Conservation (phyloP, 495 filamentous ascomycete genomes). For the Annulohypoxylon stygium region DNA sequence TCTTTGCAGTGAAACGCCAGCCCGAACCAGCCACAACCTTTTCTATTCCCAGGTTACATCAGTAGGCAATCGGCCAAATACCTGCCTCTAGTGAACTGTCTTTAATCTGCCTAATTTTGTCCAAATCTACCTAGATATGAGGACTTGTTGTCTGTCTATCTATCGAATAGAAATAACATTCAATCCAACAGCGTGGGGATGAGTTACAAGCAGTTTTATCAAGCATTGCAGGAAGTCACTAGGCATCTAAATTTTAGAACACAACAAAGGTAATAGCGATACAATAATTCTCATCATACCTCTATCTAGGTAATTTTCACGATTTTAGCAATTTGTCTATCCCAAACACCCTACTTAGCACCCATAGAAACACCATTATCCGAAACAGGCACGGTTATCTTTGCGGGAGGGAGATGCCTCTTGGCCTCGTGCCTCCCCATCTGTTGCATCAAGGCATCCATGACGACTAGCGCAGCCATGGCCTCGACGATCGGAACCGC, state of each 20-base stretch:
- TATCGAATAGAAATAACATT: no score
- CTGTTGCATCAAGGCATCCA: constrained; percentile 93
- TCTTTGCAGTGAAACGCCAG: not conserved
- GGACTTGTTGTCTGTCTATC: no score
- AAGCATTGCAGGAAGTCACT: no score
- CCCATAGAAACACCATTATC: constrained; percentile 41
- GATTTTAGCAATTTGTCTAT: constrained; percentile 10
- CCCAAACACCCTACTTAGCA: constrained; percentile 20
- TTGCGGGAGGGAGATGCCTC: constrained; percentile 51
- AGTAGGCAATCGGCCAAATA: no score
- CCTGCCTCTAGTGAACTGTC: no score
- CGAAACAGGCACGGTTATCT: constrained; percentile 39
- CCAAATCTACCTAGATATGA: no score
- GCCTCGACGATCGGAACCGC: constrained; percentile 97
- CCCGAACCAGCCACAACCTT: not conserved
- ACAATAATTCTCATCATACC: not conserved
- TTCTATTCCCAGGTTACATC: not conserved
- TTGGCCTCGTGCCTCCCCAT: constrained; percentile 73
- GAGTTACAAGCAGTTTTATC: no score
- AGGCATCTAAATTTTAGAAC: no score
- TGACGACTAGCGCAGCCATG: constrained; percentile 91
- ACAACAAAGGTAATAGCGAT: not conserved
- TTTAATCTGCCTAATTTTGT: no score
- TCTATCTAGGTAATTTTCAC: not conserved
- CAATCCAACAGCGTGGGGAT: no score